Evolutionary conservation across 257 asterid genomes (phyloP), one percentile per base, ranked within the genome.

Genomic region (Nicotiana sylvestris): DNA sequence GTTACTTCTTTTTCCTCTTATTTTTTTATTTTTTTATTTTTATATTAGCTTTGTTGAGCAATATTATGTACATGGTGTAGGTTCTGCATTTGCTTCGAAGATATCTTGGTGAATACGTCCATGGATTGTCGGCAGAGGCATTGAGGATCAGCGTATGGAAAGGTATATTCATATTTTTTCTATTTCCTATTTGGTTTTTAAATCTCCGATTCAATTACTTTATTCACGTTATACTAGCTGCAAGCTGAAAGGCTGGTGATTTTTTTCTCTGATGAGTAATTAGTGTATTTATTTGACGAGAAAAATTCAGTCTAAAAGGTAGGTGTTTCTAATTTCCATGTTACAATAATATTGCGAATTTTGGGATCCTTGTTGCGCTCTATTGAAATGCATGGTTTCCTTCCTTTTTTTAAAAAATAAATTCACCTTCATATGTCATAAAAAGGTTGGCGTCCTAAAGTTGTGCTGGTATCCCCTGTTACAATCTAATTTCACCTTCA

Each of bases 81-180:
- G 99, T 96, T 86, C 86, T 96, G 91, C 98, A 96, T 89, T 91
- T 96, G 94, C 99, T 96, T 88, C 98, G 99, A 65, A 93, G 89
- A 81, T 96, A 96, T 86, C 88, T 96, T 95, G 99, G 99, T 43
- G 99, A 96, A 90, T 96, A 96, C 85, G 99, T 96, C 87, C 98
- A 96, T 85, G 99, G 99, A 82, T 88, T 96, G 85, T 96, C 99
- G 11, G 90, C 98, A 21, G 99, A 96, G 89, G 98, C 99, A 86
- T 86, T 96, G 91, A 89, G 98, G 80, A 96, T 96, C 82, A 96
- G 99, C 57, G 99, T 96, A 61, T 96, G 99, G 99, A 87, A 96
- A 94, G 99, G 99, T 96, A 78, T 32, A 27, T 76, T 76, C 64
- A 49, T 76, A 76, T 51, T 13, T 53, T 53, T 51, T 76, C 43